Evolutionary conservation across 257 asterid genomes (phyloP), one percentile per base, ranked within the genome.

Genomic region (Coffea canephora): DNA sequence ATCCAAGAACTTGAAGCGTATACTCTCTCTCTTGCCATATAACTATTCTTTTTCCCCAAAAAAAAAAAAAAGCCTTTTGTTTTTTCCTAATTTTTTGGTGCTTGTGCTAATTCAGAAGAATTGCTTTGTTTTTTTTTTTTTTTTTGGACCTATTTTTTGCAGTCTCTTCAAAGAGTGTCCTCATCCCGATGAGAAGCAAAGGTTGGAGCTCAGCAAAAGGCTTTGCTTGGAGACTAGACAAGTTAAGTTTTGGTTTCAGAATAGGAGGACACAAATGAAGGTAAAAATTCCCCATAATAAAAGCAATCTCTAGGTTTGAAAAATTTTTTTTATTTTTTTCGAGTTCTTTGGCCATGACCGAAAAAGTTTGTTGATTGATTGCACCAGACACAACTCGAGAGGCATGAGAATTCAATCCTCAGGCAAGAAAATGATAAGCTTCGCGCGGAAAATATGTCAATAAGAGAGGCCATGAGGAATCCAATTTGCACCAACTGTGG

Each of bases 101-200:
- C 31, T 43, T 64, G 23, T 65, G n/a, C 62, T 39, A 39, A 39
- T 39, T 78, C 5, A 41, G 4, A 14, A 41, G 43, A 18, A 5
- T 82, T 75, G 39, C 45, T 73, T 82, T 75, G 39, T 39, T 73
- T n/a, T 45, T 23, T 54, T 25, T 8, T 71, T 31, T 0, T 0
- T 54, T 62, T 10, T 23, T 45, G 57, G 18, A 0, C 9, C 50
- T 3, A 18, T 34, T 76, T 27, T 36, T 77, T 71, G 43, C 73
- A 95, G 99, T 75, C 86, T 93, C n/a, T 95, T 93, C 88, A 95
- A 95, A 82, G 97, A 95, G 90, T 93, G 96, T 74, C 99, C 99
- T 71, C 99, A 95, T 79, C 99, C 99, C 5, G 99, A 95, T 85
- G 99, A 95, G 82, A 95, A 95, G 83, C 97, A 93, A 89, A 83